Conservation (phyloP, 176 grass and related monocot genomes). For the Saccharum spontaneum region DNA sequence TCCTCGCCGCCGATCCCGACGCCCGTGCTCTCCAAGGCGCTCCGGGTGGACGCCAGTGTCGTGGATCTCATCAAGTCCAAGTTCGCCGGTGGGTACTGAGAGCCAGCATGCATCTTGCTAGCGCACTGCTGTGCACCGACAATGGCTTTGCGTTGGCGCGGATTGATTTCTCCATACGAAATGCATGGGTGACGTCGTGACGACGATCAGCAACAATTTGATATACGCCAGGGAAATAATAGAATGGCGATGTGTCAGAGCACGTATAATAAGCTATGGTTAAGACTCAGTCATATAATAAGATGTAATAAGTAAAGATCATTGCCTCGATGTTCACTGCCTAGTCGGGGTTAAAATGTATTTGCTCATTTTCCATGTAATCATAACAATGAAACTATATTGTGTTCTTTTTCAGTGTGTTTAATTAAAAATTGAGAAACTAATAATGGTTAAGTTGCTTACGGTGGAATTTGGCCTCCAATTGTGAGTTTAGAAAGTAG, state of each 20-base stretch:
- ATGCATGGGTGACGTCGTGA: background rate
- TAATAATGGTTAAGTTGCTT: too few species aligned
- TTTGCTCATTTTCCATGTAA: background rate
- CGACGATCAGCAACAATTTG: background rate
- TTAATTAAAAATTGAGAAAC: too few species aligned
- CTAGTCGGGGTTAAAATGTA: conserved; percentile 8
- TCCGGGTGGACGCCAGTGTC: conserved; percentile 45
- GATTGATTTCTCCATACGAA: background rate
- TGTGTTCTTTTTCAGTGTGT: too few species aligned
- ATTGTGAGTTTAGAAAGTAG: too few species aligned
- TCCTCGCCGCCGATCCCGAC: conserved; percentile 54
- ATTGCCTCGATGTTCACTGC: background rate
- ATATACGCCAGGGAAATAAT: background rate
- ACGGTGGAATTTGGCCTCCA: too few species aligned
- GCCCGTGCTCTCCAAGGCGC: conserved; percentile 49
- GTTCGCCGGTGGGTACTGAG: conserved; percentile 27
- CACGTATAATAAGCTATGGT: background rate
- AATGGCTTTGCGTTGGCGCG: background rate
- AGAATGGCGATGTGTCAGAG: background rate
- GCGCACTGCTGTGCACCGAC: background rate
- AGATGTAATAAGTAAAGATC: background rate
- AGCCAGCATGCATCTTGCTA: background rate
- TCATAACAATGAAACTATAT: background rate
- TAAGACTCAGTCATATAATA: background rate
- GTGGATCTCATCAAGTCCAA: conserved; percentile 61